Evolutionary conservation across 768 basidiomycete genomes (phyloP), one percentile per base, ranked within the genome.

Genomic region (Goffeauzyma gilvescens): DNA sequence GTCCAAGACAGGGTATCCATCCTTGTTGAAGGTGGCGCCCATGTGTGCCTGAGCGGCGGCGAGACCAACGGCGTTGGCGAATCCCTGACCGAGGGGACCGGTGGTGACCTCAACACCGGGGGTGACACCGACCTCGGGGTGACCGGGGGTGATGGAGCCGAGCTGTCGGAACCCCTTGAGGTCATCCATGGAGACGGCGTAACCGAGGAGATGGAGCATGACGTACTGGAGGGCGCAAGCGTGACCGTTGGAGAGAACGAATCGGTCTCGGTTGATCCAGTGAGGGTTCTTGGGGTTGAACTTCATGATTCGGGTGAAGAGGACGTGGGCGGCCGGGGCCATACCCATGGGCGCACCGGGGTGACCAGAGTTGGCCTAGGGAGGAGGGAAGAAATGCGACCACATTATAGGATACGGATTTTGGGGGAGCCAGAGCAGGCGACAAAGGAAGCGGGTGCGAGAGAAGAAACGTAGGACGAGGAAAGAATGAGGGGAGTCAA

Each of bases 251-350:
- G 87, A 93, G 52, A 93, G 76, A 47, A 95, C 87, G 56, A 90
- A 95, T 66, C 87, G 79, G 70, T 93, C 87, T 48, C 89, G 79
- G 68, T 89, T 90, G 68, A 79, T 80, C 87, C 85, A 90, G 65
- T 83, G 78, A 31, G 86, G 76, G 69, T 72, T 79, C 64, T 76
- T 77, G 38, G 86, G 81, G 68, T 86, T 89, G 56, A 78, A 77
- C 51, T 80, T 81, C 68, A 93, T 64, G 72, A 86, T 83, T 15
- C 81, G 83, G 42, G 50, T 47, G 48, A 51, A 55, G 27, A 63
- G 52, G 41, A 64, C 54, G 53, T 65, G 62, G 41, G 62, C 64
- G 49, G 52, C 59, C 23, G 83, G 81, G 2, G 83, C 83, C 80
- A 87, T 75, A 52, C 84, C 86, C 84, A 90, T 79, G 21, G 86